A percentile compares a stretch with the other conserved stretches of the same genome.
Conservation (phyloP, 345 rosid species). For the Turnera subulata region DNA sequence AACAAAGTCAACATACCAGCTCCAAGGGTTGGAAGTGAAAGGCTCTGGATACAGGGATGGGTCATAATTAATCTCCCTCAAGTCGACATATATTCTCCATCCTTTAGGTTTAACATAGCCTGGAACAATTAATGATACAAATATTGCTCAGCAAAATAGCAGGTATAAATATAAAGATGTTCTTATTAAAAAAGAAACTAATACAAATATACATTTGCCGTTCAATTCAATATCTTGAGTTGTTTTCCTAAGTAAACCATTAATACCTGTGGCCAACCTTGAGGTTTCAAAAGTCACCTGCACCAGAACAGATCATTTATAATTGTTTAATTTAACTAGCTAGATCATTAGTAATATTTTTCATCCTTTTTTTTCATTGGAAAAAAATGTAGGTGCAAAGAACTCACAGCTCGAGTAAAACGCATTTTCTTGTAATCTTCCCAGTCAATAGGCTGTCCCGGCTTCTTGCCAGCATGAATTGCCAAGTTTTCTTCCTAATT, state of each 20-base stretch:
- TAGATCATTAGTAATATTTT: too few relatives aligned
- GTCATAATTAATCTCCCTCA: too few relatives aligned
- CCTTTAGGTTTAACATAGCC: too few relatives aligned
- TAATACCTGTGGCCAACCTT: slow-evolving; percentile 75
- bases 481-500: too few relatives aligned
- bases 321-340: too few relatives aligned
- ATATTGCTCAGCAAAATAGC: too few relatives aligned
- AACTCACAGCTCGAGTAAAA: slow-evolving; percentile 56
- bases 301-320: neutral
- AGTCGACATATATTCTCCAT: too few relatives aligned
- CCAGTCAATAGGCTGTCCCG: slow-evolving; percentile 43
- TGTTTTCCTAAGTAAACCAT: slow-evolving; percentile 78
- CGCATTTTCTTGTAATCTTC: slow-evolving; percentile 55
- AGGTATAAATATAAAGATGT: neutral
- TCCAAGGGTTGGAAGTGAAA: slow-evolving; percentile 81
- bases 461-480: slow-evolving; percentile 32
- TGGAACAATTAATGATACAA: too few relatives aligned
- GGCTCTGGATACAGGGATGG: slow-evolving; percentile 64
- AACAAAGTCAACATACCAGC: slow-evolving; percentile 65
- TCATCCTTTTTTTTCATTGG: too few relatives aligned
- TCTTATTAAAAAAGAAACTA: too few relatives aligned
- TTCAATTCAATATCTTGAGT: slow-evolving; percentile 71
- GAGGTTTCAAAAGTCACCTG: slow-evolving; percentile 77
- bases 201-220: slow-evolving; percentile 27
- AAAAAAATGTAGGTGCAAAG: neutral